Evolutionary conservation across 192 early-diverging fungal genomes (phyloP), one percentile per base, ranked within the genome.

Genomic region (Linnemannia exigua): DNA sequence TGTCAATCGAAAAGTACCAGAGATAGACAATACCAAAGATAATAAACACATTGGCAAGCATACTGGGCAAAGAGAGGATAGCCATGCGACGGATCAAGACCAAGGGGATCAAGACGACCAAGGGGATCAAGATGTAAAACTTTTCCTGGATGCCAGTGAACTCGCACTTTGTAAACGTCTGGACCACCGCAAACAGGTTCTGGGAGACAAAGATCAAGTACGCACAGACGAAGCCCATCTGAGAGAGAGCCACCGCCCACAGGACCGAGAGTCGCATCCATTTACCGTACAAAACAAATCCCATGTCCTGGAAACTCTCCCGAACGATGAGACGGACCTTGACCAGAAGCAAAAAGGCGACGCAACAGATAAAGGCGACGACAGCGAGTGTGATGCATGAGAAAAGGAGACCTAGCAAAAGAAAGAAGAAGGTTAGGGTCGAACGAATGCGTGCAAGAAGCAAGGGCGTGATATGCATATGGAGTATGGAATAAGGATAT

Each of bases 201-300:
- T 95, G 94, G 8, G 96, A 94, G 19, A 98, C 91, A 87, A 98
- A 98, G 46, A 98, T 96, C 70, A 94, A 91, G 74, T 97, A 97
- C 1, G 96, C 96, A 67, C 95, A 97, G 74, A 95, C 94, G 85
- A 98, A 98, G 3, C 97, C 97, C 66, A 95, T 90, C 89, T 97
- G 92, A 16, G 93, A 91, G 37, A 95, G 75, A 51, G 89, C 90
- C 37, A 95, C 92, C 38, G 92, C 91, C 48, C 92, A 88, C 73
- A 93, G 87, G 0, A 90, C 77, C 11, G 77, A 44, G 3, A 81
- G 47, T 28, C 87, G 75, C 77, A 79, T 80, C 81, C 81, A 88
- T 35, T 79, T 79, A 44, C 87, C 87, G 38, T 74, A 88, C 0
- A 84, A 66, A 5, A 68, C 76, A 11, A 73, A 38, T 0, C 81